Conservation (phyloP, 495 filamentous ascomycete species). For the Neurospora sp. region DNA sequence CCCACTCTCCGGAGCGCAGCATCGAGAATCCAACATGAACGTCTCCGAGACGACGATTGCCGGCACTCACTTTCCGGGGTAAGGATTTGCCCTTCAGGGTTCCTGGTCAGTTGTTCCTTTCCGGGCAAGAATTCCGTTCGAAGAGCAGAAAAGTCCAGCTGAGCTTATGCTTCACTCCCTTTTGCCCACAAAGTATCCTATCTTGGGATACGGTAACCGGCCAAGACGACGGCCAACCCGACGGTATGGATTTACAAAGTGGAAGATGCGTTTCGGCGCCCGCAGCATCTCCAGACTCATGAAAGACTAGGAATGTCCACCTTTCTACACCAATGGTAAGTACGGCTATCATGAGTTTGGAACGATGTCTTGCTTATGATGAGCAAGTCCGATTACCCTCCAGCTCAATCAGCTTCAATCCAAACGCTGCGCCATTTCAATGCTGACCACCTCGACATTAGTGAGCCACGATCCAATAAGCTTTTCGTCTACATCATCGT, state of each 20-base stretch:
- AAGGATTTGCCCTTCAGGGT: not conserved
- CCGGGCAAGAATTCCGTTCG: not conserved
- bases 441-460: not conserved
- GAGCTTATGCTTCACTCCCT: not conserved
- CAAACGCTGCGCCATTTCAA: not conserved
- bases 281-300: not conserved
- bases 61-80: not conserved
- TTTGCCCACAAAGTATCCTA: not conserved
- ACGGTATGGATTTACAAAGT: not conserved
- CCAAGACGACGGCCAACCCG: not conserved
- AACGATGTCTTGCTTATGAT: not conserved
- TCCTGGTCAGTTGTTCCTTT: not conserved
- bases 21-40: not conserved
- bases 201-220: not conserved
- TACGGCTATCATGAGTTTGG: not conserved
- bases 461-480: not conserved
- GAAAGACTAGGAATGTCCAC: no score
- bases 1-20: not conserved
- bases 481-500: not conserved
- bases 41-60: not conserved
- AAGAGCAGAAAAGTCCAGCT: not conserved
- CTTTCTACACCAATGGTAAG: no score
- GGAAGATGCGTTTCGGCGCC: not conserved
- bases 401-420: not conserved
- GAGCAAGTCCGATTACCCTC: not conserved